These are phyloP conservation scores for Cordyceps farinosa DNA, from an alignment of 2,329 filamentous ascomycete genomes.

Conservation along the genomic window DNA sequence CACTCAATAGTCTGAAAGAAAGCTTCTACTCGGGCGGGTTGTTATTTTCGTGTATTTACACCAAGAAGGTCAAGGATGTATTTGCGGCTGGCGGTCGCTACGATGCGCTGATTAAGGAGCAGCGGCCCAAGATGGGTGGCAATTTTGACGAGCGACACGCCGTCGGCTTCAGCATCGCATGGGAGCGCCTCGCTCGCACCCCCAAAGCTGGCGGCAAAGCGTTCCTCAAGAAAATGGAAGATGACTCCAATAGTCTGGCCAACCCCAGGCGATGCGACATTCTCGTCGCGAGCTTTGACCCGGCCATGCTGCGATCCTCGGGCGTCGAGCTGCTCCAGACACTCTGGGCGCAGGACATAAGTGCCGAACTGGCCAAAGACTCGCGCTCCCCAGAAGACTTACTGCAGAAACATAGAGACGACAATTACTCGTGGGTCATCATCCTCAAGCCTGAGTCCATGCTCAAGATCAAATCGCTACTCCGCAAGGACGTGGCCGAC, in stretches of 20 bases:
- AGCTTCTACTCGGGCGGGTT: conserved; percentile 84
- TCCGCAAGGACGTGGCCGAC: conserved; percentile 70
- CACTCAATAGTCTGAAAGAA: conserved; percentile 84
- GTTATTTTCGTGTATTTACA: conserved; percentile 86
- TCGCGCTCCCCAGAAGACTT: conserved; percentile 76
- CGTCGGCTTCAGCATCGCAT: conserved; percentile 87
- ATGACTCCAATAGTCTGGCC: conserved; percentile 59
- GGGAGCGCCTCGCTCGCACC: conserved; percentile 74
- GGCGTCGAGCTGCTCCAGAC: conserved; percentile 74
- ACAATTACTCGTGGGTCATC: conserved; percentile 80
- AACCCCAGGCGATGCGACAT: conserved; percentile 74
- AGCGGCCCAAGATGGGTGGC: conserved; percentile 65
- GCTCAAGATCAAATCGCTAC: conserved; percentile 76
- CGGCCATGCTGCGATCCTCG: conserved; percentile 67
- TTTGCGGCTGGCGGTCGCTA: conserved; percentile 94
- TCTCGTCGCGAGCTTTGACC: conserved; percentile 83
- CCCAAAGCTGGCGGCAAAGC: conserved; percentile 51
- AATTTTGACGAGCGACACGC: conserved; percentile 68
- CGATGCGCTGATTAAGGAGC: conserved; percentile 81
- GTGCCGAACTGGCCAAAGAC: conserved; percentile 81
- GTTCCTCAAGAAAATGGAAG: conserved; percentile 67
- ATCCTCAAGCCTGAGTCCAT: conserved; percentile 75
- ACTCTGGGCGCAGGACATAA: conserved; percentile 81
- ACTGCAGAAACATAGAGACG: conserved; percentile 69
- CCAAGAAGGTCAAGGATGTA: conserved; percentile 77